Evolutionary conservation across 257 asterid genomes (phyloP).

Genomic region (Nicotiana obtusifolia): DNA sequence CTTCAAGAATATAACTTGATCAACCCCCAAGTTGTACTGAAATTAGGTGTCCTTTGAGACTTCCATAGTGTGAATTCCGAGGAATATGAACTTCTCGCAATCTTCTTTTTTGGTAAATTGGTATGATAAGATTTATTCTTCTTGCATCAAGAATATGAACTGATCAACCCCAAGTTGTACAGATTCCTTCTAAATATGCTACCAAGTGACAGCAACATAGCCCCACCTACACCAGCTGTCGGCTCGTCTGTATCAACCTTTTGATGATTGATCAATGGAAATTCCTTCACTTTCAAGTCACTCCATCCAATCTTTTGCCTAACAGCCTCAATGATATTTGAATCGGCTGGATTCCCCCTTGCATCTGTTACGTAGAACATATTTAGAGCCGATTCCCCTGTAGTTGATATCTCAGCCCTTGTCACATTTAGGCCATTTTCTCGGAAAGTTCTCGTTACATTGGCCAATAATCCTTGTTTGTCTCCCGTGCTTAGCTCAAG

Average conservation of each 20-base stretch:
- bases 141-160: constrained; percentile 41
- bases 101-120: background rate
- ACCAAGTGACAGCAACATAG: constrained; percentile 70
- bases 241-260: constrained; percentile 35
- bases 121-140: background rate
- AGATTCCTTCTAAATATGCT: constrained; percentile 82
- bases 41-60: constrained; percentile 3
- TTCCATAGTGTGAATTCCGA: background rate
- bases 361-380: constrained; percentile 78
- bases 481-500: constrained; percentile 69
- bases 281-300: constrained; percentile 66
- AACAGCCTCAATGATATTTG: constrained; percentile 56
- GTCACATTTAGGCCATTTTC: constrained; percentile 80
- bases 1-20: constrained; percentile 54
- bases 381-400: constrained; percentile 39
- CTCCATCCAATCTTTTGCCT: constrained; percentile 58
- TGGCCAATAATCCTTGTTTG: constrained; percentile 62
- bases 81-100: background rate
- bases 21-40: constrained; percentile 59
- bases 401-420: constrained; percentile 82
- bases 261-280: constrained; percentile 45
- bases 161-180: constrained; percentile 73
- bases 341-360: constrained; percentile 49
- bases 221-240: constrained; percentile 45
- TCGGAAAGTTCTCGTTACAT: constrained; percentile 81